phyloP scores from a whole-genome alignment of 768 basidiomycete species.

The Amanita exitialis region DNA sequence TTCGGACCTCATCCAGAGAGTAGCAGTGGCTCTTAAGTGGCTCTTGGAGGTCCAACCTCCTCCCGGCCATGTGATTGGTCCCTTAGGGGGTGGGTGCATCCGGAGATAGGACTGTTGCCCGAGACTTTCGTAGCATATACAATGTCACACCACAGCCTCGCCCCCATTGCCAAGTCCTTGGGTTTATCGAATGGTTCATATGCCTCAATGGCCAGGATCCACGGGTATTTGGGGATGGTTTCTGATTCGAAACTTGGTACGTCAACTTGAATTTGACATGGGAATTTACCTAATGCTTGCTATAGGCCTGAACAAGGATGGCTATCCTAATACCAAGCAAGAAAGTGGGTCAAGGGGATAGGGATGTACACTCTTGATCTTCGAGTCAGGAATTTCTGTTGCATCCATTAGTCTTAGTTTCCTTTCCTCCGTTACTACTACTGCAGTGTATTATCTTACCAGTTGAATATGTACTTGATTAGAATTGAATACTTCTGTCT shows the following conservation, averaged over 20 bases:
- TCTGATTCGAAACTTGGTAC: slow-evolving; percentile 7
- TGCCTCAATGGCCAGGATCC: slow-evolving; percentile 5
- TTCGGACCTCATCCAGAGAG: slow-evolving; percentile 12
- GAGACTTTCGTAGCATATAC: slow-evolving; percentile 11
- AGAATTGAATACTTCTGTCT: background rate
- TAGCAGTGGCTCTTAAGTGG: slow-evolving; percentile 16
- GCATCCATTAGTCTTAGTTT: too few relatives aligned
- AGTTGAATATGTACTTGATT: slow-evolving; percentile 1
- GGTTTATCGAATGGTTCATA: slow-evolving; percentile 5
- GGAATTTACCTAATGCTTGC: slow-evolving; percentile 1
- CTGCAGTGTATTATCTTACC: too few relatives aligned
- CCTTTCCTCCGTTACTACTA: too few relatives aligned
- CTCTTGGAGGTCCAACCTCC: slow-evolving; percentile 14
- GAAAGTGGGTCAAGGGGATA: slow-evolving; percentile 1
- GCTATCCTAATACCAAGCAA: slow-evolving; percentile 6
- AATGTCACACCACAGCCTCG: background rate
- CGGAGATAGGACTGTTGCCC: slow-evolving; percentile 16
- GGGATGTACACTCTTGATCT: background rate
- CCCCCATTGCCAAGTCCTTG: slow-evolving; percentile 6
- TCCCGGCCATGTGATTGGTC: slow-evolving; percentile 10
- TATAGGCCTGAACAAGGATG: slow-evolving; percentile 12
- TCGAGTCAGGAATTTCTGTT: too few relatives aligned
- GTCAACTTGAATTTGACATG: slow-evolving; percentile 9
- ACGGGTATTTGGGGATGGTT: slow-evolving; percentile 5
- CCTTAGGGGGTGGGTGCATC: slow-evolving; percentile 7